Evolutionary conservation across 1,139 yeast species (phyloP).

Genomic region (Scheffersomyces insectosa): DNA sequence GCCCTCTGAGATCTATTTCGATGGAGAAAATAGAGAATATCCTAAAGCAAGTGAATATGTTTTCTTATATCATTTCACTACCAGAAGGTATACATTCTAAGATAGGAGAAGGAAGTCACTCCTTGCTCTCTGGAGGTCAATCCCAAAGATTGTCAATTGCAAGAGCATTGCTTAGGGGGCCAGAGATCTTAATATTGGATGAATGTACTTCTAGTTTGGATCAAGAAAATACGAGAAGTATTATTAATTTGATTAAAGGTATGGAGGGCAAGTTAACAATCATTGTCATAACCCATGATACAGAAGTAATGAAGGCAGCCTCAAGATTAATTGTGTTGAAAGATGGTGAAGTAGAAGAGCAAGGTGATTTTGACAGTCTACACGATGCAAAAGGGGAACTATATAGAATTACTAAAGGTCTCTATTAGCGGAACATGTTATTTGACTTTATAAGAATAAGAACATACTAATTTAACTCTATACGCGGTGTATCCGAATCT

Average conservation of each 20-base stretch:
- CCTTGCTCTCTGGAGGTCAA: conserved; percentile 76
- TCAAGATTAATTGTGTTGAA: conserved; percentile 43
- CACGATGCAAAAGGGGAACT: conserved; percentile 16
- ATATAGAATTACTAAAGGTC: conserved; percentile 8
- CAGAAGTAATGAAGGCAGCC: conserved; percentile 53
- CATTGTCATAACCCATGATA: conserved; percentile 60
- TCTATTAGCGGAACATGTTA: conserved; percentile 1
- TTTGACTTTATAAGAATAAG: conserved; percentile 4
- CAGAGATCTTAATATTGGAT: conserved; percentile 66
- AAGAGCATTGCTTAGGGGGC: conserved; percentile 65
- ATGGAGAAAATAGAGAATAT: conserved; percentile 41
- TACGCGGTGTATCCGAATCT: neutral
- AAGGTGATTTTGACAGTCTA: conserved; percentile 18
- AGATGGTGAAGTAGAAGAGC: conserved; percentile 44
- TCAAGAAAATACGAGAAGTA: conserved; percentile 45
- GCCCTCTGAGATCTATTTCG: conserved; percentile 18
- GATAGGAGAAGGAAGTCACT: conserved; percentile 50
- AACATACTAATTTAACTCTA: conserved; percentile 2
- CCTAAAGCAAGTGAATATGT: conserved; percentile 49
- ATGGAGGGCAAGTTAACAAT: conserved; percentile 42
- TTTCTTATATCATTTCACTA: conserved; percentile 49
- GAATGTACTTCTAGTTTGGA: conserved; percentile 84
- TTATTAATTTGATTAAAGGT: conserved; percentile 43
- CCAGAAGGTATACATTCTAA: conserved; percentile 59
- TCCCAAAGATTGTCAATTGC: conserved; percentile 76